phyloP scores from a whole-genome alignment of 2,329 filamentous ascomycete species.

The Calonectria honghensis region DNA sequence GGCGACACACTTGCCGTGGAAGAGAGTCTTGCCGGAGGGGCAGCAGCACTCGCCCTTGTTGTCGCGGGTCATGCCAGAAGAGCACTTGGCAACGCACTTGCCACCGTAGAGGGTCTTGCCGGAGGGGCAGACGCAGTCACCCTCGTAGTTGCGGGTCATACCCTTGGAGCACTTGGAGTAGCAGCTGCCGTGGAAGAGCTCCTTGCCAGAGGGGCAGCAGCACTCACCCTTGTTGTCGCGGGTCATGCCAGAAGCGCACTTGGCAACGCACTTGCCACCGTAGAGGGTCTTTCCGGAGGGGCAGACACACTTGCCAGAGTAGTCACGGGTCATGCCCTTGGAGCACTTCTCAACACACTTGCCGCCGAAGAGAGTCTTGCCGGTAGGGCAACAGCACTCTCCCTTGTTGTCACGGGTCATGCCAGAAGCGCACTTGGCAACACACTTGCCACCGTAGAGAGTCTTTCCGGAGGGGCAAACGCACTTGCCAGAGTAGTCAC shows the following conservation, averaged over 20 bases:
- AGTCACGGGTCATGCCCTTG: background rate
- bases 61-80: background rate
- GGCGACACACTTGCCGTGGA: background rate
- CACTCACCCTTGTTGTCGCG: background rate
- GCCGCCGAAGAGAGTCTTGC: background rate
- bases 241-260: background rate
- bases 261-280: background rate
- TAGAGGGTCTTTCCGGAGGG: background rate
- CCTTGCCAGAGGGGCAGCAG: slow-evolving; percentile 16
- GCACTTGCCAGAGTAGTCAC: background rate
- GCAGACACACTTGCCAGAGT: slow-evolving; percentile 9
- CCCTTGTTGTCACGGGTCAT: background rate
- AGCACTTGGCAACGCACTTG: background rate
- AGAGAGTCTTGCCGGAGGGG: background rate
- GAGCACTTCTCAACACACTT: background rate
- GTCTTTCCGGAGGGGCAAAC: background rate
- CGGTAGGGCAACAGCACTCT: background rate
- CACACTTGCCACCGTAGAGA: background rate
- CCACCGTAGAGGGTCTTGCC: background rate
- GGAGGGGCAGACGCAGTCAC: background rate
- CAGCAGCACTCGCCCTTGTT: background rate
- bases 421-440: background rate
- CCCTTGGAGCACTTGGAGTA: background rate
- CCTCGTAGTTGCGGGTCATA: slow-evolving; percentile 1
- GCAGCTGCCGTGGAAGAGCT: background rate